Evolutionary conservation across 2,329 filamentous ascomycete genomes (phyloP), one percentile per base, ranked within the genome.

Genomic region (Talaromyces sp.): DNA sequence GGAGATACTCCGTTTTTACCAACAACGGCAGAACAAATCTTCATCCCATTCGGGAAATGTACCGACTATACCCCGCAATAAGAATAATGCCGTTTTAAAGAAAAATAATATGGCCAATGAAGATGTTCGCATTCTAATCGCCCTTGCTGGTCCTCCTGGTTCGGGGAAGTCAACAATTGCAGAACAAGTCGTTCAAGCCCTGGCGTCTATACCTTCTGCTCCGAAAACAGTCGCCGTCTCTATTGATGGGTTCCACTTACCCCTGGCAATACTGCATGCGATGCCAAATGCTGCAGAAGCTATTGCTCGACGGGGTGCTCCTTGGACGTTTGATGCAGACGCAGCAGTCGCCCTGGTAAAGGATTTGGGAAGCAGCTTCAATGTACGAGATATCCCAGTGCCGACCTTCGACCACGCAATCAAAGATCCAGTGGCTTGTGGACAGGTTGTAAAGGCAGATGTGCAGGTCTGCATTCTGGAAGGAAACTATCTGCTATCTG

Each of bases 181-280:
- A 21, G 52, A 51, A 17, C 29, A 62, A 43, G 43, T 65, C 19
- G 62, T 53, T 26, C n/a, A 31, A 53, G 14, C 50, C 13, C 50
- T 53, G 2, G 50, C 13, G 11, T 26, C 24, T 53, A 31, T 53
- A 53, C 50, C 50, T 4, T 31, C 9, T 21, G 50, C 50, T 31
- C 50, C 50, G 14, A 53, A 53, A 53, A 29, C 50, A 11, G 50
- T 53, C 14, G 31, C 50, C 26, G 55, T 67, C 6, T 60, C 64
- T 14, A 64, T 69, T 62, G 68, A 70, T 41, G 68, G 68, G 19
- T 70, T 68, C 55, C 68, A 69, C 58, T 61, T 56, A 51, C 61
- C 64, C 3, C 64, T 62, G 4, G 24, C 54, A 9, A 46, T 43
- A 14, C 64, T 70, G 1, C 62, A 63, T 27, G 38, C 53, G 4